Percentiles rank a stretch among this genome's conserved stretches.
Evolutionary conservation across 768 basidiomycete species (phyloP).

Genomic region (Austroboletus festivus): DNA sequence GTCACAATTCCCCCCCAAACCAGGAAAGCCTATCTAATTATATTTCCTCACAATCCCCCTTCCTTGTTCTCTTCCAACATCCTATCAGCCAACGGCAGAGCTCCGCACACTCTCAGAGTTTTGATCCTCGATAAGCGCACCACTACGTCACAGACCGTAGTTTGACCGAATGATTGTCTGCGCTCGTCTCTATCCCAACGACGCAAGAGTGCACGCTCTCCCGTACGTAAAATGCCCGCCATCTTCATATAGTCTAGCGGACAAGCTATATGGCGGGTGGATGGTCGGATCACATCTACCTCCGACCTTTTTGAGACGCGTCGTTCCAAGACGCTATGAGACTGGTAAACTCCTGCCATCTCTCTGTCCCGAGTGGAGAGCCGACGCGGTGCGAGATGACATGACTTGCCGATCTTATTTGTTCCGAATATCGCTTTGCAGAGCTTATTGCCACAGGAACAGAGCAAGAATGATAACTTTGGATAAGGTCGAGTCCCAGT

Average conservation of each 20-base stretch:
- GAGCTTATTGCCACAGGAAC: slow-evolving; percentile 20
- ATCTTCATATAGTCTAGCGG: not conserved
- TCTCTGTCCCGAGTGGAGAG: too few species aligned
- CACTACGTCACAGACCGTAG: too few species aligned
- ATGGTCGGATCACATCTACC: slow-evolving; percentile 3
- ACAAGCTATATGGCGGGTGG: not conserved
- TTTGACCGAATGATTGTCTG: too few species aligned
- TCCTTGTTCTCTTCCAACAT: not conserved
- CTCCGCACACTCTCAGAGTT: too few species aligned
- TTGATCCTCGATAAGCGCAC: too few species aligned
- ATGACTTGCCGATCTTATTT: not conserved
- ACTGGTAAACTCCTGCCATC: not conserved
- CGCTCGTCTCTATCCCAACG: too few species aligned
- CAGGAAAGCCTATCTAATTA: not conserved
- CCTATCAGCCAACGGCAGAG: too few species aligned
- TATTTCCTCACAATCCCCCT: slow-evolving; percentile 4
- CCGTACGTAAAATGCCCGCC: slow-evolving; percentile 9
- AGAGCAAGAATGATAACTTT: slow-evolving; percentile 5
- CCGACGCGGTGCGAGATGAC: not conserved
- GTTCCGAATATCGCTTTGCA: slow-evolving; percentile 4
- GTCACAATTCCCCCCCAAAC: slow-evolving; percentile 11
- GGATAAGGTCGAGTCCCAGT: not conserved
- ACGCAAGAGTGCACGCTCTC: not conserved
- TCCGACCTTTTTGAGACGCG: not conserved
- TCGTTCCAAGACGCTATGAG: not conserved